Conservation (phyloP, 768 basidiomycete species). For the Sarcomyxa edulis region DNA sequence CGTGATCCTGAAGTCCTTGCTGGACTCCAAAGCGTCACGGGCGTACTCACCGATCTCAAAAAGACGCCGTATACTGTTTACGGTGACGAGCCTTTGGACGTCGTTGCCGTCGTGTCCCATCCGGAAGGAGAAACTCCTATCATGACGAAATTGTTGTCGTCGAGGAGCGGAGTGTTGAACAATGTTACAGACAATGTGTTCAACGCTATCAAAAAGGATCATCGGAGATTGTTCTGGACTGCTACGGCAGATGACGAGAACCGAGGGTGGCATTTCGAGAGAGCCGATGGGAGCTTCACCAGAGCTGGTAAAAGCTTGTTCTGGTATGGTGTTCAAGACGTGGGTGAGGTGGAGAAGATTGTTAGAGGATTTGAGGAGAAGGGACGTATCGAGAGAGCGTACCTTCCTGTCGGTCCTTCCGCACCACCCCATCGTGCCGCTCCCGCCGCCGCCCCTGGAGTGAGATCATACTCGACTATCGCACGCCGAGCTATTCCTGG, state of each 20-base stretch:
- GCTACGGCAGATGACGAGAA: constrained; percentile 94
- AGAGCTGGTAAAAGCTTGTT: constrained; percentile 90
- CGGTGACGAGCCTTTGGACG: constrained; percentile 97
- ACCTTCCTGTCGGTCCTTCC: constrained; percentile 81
- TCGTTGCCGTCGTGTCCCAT: constrained; percentile 89
- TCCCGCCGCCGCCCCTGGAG: constrained; percentile 32
- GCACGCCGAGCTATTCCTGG: constrained; percentile 40
- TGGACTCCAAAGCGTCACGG: constrained; percentile 82
- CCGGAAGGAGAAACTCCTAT: constrained; percentile 87
- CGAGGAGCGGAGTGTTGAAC: constrained; percentile 86
- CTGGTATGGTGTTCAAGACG: constrained; percentile 95
- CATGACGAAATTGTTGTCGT: constrained; percentile 88
- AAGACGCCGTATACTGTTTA: constrained; percentile 88
- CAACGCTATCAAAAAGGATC: constrained; percentile 92
- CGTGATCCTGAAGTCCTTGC: constrained; percentile 88
- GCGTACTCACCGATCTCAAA: constrained; percentile 78
- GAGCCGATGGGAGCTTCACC: constrained; percentile 96
- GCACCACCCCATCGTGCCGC: constrained; percentile 49
- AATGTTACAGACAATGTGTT: constrained; percentile 97
- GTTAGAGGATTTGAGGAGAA: constrained; percentile 73
- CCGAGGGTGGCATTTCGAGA: constrained; percentile 97
- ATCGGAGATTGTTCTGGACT: constrained; percentile 96
- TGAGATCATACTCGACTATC: constrained; percentile 55
- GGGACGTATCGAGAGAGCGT: constrained; percentile 82
- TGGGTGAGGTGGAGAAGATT: constrained; percentile 84